Evolutionary conservation across 768 basidiomycete genomes (phyloP).

Genomic region (Boletellus ananas): DNA sequence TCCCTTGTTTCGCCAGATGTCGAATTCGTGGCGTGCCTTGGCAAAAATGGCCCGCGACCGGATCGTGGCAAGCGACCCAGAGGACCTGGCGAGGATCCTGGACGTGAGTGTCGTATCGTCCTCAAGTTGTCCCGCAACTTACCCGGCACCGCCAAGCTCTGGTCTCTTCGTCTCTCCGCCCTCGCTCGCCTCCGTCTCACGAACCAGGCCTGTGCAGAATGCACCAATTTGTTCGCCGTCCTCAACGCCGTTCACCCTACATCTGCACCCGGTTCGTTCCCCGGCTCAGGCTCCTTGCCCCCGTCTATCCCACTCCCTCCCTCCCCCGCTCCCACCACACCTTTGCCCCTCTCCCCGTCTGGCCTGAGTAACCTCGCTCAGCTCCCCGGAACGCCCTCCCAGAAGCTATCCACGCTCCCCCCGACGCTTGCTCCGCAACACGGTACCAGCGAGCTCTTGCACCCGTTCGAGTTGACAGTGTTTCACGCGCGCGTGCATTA

Average conservation of each 20-base stretch:
- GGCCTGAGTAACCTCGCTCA: constrained; percentile 16
- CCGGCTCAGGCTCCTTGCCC: constrained; percentile 25
- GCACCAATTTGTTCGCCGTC: constrained; percentile 72
- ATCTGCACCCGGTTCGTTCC: constrained; percentile 53
- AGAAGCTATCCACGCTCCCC: constrained; percentile 12
- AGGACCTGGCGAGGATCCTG: constrained; percentile 60
- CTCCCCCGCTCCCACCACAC: constrained; percentile 24
- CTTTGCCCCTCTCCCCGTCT: constrained; percentile 20
- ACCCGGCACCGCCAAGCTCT: constrained; percentile 49
- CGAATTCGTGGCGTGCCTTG: constrained; percentile 82
- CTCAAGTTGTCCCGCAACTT: not conserved
- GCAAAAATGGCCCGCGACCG: constrained; percentile 83
- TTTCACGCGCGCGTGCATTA: constrained; percentile 73
- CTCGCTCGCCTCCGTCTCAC: constrained; percentile 79
- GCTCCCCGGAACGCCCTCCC: constrained; percentile 24
- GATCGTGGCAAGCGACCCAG: constrained; percentile 66
- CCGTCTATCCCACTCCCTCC: constrained; percentile 27
- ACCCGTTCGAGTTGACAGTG: constrained; percentile 55
- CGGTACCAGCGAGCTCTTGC: constrained; percentile 9
- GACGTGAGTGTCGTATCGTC: constrained; percentile 45
- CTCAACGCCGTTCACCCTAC: constrained; percentile 55
- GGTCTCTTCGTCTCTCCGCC: constrained; percentile 78
- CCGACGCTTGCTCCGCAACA: not conserved
- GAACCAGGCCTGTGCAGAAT: constrained; percentile 84
- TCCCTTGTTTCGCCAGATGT: constrained; percentile 51